phyloP scores from a whole-genome alignment of 192 early-diverging fungal species.

The Entomortierella lignicola region DNA sequence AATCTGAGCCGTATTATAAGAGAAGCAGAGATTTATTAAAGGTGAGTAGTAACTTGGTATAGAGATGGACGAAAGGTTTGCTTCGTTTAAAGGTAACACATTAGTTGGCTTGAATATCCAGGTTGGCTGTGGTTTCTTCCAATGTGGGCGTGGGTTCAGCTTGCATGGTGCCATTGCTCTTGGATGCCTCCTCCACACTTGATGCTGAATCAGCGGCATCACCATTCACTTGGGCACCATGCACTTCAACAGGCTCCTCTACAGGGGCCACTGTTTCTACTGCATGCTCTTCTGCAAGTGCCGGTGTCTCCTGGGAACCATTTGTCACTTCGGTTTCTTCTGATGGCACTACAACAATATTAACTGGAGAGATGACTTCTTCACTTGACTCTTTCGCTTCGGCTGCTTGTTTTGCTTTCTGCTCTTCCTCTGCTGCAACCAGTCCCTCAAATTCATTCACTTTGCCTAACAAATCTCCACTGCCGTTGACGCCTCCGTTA shows the following conservation, averaged over 20 bases:
- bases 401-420: slow-evolving; percentile 28
- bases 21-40: not conserved
- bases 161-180: slow-evolving; percentile 5
- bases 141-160: slow-evolving; percentile 14
- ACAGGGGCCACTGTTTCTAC: not conserved
- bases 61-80: not conserved
- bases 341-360: slow-evolving; percentile 41
- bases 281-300: not conserved
- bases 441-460: slow-evolving; percentile 53
- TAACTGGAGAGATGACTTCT: slow-evolving; percentile 17
- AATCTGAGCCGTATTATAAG: too few relatives aligned
- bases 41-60: not conserved
- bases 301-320: not conserved
- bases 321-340: slow-evolving; percentile 9
- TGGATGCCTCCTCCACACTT: slow-evolving; percentile 16
- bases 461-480: slow-evolving; percentile 46
- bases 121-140: slow-evolving; percentile 31
- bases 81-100: too few relatives aligned
- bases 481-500: slow-evolving; percentile 50
- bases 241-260: not conserved
- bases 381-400: not conserved
- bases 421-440: slow-evolving; percentile 50
- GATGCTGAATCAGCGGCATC: not conserved
- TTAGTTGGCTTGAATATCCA: slow-evolving; percentile 27
- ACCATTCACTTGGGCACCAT: not conserved